Evolutionary conservation across 164 flowering plant species (phyloP).

Genomic region (Vitis rotundifolia): DNA sequence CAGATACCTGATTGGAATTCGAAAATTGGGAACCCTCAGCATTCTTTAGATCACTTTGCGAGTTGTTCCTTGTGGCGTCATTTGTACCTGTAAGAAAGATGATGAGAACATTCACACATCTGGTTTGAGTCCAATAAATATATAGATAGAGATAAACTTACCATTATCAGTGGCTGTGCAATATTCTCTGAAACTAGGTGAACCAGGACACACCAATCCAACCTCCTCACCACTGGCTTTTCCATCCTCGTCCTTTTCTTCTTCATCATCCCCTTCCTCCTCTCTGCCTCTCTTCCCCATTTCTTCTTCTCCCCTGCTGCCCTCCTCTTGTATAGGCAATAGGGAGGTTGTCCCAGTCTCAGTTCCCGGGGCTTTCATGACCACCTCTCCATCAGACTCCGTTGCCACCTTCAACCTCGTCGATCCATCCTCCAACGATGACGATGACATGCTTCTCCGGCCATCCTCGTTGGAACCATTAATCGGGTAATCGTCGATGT

Average conservation of each 20-base stretch:
- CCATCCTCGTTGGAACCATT: not conserved
- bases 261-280: not conserved
- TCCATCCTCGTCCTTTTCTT: constrained; percentile 3
- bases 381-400: not conserved
- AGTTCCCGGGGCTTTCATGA: not conserved
- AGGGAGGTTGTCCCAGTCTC: not conserved
- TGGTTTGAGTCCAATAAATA: too few relatives aligned
- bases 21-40: too few relatives aligned
- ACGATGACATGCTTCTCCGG: not conserved
- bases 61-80: too few relatives aligned
- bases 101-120: not conserved
- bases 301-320: not conserved
- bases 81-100: too few relatives aligned
- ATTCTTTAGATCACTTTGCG: too few relatives aligned
- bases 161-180: constrained; percentile 2
- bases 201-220: constrained; percentile 14
- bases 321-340: too few relatives aligned
- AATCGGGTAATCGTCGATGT: too few relatives aligned
- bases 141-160: not conserved
- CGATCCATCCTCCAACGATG: not conserved
- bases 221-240: constrained; percentile 1
- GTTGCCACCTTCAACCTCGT: too few relatives aligned
- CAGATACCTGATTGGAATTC: constrained; percentile 5
- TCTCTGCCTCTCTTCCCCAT: not conserved
- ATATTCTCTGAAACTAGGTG: constrained; percentile 35